A percentile compares a stretch with the other conserved stretches of the same genome.
Conservation (phyloP, 2,329 filamentous ascomycete genomes). For the Fonsecaea pedrosoi region DNA sequence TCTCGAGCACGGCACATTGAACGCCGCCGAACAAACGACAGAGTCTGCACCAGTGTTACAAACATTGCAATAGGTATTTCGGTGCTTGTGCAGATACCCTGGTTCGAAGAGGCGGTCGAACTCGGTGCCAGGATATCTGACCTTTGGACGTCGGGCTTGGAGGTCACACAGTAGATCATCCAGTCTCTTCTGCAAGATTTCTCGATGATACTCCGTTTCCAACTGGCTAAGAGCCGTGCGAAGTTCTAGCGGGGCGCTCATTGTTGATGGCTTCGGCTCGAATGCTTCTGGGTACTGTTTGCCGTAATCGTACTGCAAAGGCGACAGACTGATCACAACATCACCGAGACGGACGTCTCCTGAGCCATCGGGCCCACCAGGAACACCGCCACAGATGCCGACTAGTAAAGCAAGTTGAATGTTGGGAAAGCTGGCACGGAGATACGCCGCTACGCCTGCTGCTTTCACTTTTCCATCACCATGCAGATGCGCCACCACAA, state of each 20-base stretch:
- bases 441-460: constrained; percentile 38
- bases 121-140: constrained; percentile 7
- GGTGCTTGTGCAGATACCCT: constrained; percentile 10
- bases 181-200: background rate
- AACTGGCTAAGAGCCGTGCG: constrained; percentile 36
- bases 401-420: constrained; percentile 49
- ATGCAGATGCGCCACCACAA: constrained; percentile 44
- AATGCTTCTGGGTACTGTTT: constrained; percentile 40
- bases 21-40: background rate
- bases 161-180: background rate
- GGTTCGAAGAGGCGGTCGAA: constrained; percentile 6
- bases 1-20: background rate
- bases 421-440: constrained; percentile 46
- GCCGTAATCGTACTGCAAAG: constrained; percentile 45
- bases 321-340: constrained; percentile 37
- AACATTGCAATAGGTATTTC: background rate
- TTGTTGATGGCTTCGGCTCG: constrained; percentile 36
- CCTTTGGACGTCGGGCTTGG: background rate
- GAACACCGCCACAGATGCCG: constrained; percentile 53
- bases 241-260: constrained; percentile 37
- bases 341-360: constrained; percentile 22
- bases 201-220: constrained; percentile 15
- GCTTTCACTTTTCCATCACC: constrained; percentile 42
- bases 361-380: constrained; percentile 28
- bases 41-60: background rate